phyloP scores from a whole-genome alignment of 1,284 basidiomycete species.

The Takashimella tepidaria region DNA sequence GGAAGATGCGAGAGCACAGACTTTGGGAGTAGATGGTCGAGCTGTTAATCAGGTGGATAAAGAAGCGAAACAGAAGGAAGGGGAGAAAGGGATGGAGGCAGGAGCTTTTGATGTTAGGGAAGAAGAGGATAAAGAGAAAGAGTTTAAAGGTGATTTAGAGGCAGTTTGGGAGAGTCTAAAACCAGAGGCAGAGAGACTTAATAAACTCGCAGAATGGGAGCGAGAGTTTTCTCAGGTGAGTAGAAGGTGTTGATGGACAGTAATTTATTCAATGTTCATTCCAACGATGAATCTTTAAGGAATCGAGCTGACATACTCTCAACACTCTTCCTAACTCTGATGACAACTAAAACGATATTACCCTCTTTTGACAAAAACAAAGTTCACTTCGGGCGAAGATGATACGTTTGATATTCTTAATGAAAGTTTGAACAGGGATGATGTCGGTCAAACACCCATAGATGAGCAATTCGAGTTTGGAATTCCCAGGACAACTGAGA shows the following conservation, averaged over 20 bases:
- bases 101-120: neutral
- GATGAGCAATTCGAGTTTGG: conserved; percentile 45
- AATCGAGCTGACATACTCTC: neutral
- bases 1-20: conserved; percentile 55
- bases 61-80: conserved; percentile 7
- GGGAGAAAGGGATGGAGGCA: conserved; percentile 49
- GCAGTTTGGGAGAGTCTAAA: conserved; percentile 48
- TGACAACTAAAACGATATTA: no score
- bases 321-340: no score
- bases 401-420: conserved; percentile 42
- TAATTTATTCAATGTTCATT: neutral
- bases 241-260: neutral
- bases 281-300: no score
- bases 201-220: conserved; percentile 80
- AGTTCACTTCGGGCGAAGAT: conserved; percentile 32
- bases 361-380: neutral
- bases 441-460: conserved; percentile 31
- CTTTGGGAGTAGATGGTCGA: conserved; percentile 51
- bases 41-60: conserved; percentile 50
- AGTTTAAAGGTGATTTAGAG: conserved; percentile 50
- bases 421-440: conserved; percentile 40
- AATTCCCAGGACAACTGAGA: conserved; percentile 9
- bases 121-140: conserved; percentile 34
- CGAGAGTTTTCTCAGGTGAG: conserved; percentile 69
- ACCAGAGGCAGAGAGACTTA: conserved; percentile 49